Evolutionary conservation across 1,139 yeast species (phyloP), one percentile per base, ranked within the genome.

Genomic region (Saccharomyces pastorianus): DNA sequence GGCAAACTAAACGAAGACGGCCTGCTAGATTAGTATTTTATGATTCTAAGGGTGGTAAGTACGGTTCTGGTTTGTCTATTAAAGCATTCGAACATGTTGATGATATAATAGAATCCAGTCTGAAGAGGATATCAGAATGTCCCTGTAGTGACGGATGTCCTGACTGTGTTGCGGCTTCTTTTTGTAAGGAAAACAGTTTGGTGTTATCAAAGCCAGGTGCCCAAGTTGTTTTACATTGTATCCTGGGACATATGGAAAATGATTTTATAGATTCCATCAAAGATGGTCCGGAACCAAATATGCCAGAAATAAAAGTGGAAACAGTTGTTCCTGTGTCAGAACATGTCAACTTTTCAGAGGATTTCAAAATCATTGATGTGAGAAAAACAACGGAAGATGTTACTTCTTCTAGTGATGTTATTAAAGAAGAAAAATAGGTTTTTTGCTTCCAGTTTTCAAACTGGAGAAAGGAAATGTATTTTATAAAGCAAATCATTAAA

Each of bases 161-260:
- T 0, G 81, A 81, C 51, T 93, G 99, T 73, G 66, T 67, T 3
- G 87, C 91, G 1, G 85, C 88, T 1, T 74, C 87, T 1, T 80
- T 80, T 55, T 93, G 99, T 70, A 81, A 83, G 54, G 99, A 93
- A 68, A 79, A 80, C 63, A 83, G 88, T 67, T 72, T 85, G 52
- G 98, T 93, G 6, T 74, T 91, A 62, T 89, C 96, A 0, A 91
- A 91, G 63, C 85, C 88, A 3, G 98, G 95, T 0, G 90, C 96
- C 0, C 72, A 81, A n/a, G 75, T 93, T 1, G 81, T 93, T 2
- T 64, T 91, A 13, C 83, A 81, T 11, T 66, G 77, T 55, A 70
- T 83, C 48, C 57, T 79, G 62, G 76, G 80, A 26, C 64, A 71
- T 55, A 61, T 69, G 13, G 71, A 84, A 13, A 82, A 83, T 56